Base-by-base conservation (phyloP, 2,329 filamentous ascomycete genomes). In the Epichloe brachyelytri region DNA sequence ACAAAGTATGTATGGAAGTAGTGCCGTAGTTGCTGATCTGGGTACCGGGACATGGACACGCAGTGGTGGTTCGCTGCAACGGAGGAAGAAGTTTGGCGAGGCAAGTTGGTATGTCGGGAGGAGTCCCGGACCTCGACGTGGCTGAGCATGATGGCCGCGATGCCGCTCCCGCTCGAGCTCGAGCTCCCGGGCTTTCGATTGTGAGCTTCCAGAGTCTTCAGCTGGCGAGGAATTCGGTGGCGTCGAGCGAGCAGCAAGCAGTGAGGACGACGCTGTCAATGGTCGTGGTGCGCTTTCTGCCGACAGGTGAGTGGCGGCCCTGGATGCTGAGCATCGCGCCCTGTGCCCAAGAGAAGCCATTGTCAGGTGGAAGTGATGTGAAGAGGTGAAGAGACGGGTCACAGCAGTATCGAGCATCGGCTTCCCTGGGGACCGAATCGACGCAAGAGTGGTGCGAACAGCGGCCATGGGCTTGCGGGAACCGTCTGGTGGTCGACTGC, bases 1-100 rank as follows among this genome's bases (percentile, higher is more conserved):
- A 97, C 88, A 67, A 98, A 98, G 73, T 98, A 97, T 60, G 94
- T 89, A 71, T 96, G 89, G 67, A 97, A 97, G 55, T 68, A 48
- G 17, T 44, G 52, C 40, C 50, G 52, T 48, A 48, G 46, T 41
- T 50, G 49, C 48, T 49, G 49, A 47, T 48, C 47, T 30, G 43
- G 11, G n/a, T 36, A 39, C 40, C 46, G 46, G 4, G 22, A 39
- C n/a, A 48, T 11, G n/a, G 43, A 40, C n/a, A 20, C 17, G 52
- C 20, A 15, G 43, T 17, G n/a, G 33, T 22, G 54, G 39, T 44
- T 41, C 26, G 46, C 46, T 26, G 49, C 20, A 33, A 49, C 47
- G 38, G 43, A 20, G 15, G 39, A 36, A 38, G 4, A 34, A 15
- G n/a, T 43, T n/a, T 37, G 37, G 41, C 45, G 48, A 37, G 41